A percentile compares a stretch with the other conserved stretches of the same genome.
These are phyloP conservation scores for Rhynchospora tenuis DNA, from an alignment of 176 grass and related monocot species.

Conservation along the genomic window DNA sequence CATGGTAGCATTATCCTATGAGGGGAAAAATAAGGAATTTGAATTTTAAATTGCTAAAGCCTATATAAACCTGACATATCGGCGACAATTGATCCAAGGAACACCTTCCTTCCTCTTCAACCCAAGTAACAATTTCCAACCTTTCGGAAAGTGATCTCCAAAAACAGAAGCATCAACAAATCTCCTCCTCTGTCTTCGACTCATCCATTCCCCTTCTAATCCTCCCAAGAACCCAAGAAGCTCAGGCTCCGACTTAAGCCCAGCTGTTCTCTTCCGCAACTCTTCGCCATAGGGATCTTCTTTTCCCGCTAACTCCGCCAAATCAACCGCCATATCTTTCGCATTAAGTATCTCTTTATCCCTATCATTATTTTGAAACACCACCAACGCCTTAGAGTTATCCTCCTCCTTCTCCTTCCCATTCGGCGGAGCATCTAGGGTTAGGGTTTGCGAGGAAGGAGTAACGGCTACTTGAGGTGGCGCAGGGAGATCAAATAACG, in stretches of 20 bases:
- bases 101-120: constrained; percentile 58
- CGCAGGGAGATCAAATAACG: constrained; percentile 12
- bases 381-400: neutral
- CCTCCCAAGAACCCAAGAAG: constrained; percentile 62
- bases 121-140: constrained; percentile 81
- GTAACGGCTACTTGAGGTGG: neutral
- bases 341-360: constrained; percentile 51
- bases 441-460: constrained; percentile 41
- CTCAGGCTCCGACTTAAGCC: constrained; percentile 41
- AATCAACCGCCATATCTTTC: constrained; percentile 58
- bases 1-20: neutral
- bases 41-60: neutral
- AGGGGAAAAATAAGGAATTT: neutral
- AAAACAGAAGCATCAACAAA: constrained; percentile 68
- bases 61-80: constrained; percentile 66
- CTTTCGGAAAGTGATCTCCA: constrained; percentile 71
- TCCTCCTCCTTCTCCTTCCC: constrained; percentile 1
- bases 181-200: constrained; percentile 49
- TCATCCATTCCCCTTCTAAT: constrained; percentile 56
- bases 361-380: constrained; percentile 36
- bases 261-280: constrained; percentile 45
- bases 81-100: constrained; percentile 43
- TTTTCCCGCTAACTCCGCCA: constrained; percentile 39
- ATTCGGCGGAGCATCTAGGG: neutral
- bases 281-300: constrained; percentile 52